These are phyloP conservation scores for Arabidopsis arenosa DNA, from an alignment of 345 rosid species.

Conservation along the genomic window DNA sequence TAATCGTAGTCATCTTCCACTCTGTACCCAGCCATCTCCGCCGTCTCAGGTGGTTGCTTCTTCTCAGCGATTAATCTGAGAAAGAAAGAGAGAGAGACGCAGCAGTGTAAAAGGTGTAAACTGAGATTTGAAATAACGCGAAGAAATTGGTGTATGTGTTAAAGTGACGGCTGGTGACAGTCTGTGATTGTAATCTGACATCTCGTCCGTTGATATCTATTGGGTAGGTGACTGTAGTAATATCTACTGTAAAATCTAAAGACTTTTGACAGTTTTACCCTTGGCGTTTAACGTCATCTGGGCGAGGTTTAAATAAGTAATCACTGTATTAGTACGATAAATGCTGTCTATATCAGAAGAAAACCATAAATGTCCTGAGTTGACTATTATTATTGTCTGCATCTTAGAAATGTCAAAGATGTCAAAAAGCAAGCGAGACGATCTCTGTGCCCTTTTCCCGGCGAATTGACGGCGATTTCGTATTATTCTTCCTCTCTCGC, in stretches of 20 bases:
- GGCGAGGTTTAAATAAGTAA: neutral
- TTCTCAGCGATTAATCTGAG: constrained; percentile 28
- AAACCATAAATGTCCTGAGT: neutral
- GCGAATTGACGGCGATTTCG: neutral
- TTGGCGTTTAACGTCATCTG: constrained; percentile 13
- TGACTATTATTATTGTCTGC: neutral
- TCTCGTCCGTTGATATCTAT: constrained; percentile 36
- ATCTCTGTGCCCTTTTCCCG: neutral
- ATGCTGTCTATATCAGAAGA: neutral
- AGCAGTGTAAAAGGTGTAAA: constrained; percentile 35
- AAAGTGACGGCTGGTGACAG: constrained; percentile 29
- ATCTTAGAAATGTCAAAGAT: neutral
- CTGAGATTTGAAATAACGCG: constrained; percentile 45
- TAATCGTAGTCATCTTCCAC: constrained; percentile 64
- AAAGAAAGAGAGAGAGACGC: constrained; percentile 27
- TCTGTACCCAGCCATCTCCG: constrained; percentile 57
- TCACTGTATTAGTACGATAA: neutral
- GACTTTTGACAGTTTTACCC: neutral
- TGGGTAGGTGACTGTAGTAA: neutral
- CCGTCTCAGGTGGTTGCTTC: constrained; percentile 31
- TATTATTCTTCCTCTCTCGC: neutral
- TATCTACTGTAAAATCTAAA: neutral
- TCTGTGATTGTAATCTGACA: constrained; percentile 17
- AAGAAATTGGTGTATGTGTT: constrained; percentile 18
- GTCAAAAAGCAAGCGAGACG: neutral